A percentile compares a stretch with the other conserved stretches of the same genome.
Conservation (phyloP, 345 rosid species). For the Eucalyptus tenuipes region DNA sequence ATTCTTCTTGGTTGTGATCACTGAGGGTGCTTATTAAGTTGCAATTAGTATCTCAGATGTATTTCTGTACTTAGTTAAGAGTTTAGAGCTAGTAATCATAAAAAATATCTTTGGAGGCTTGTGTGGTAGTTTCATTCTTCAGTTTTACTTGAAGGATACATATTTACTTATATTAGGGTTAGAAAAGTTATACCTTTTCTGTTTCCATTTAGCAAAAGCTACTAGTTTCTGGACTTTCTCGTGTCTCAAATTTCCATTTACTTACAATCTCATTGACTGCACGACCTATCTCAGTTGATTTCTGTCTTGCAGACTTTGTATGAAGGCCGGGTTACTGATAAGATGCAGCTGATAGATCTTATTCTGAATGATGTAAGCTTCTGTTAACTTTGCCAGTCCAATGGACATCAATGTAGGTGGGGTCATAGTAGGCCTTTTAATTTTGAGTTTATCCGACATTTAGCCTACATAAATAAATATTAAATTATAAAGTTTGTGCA, state of each 20-base stretch:
- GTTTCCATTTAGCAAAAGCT: neutral
- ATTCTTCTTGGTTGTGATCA: neutral
- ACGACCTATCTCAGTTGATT: neutral
- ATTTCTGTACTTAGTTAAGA: neutral
- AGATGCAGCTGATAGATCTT: slow-evolving; percentile 71
- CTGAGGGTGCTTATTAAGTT: neutral
- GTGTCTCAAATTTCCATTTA: neutral
- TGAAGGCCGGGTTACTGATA: slow-evolving; percentile 90
- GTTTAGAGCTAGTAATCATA: neutral
- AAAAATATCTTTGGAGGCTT: neutral
- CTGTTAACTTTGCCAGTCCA: neutral
- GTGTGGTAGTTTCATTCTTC: neutral
- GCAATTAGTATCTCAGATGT: neutral
- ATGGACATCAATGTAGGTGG: neutral
- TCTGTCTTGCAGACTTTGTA: slow-evolving; percentile 53
- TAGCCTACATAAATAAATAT: neutral
- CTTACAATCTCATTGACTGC: neutral
- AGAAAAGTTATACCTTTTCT: neutral
- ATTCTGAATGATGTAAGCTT: slow-evolving; percentile 68
- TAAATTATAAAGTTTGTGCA: neutral
- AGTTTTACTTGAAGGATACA: neutral
- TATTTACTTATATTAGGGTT: neutral
- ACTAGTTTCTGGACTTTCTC: neutral
- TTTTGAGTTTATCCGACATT: neutral
- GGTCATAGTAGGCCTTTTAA: neutral